Base-by-base conservation (phyloP, 2,329 filamentous ascomycete genomes). In the Epichloe gansuensis region DNA sequence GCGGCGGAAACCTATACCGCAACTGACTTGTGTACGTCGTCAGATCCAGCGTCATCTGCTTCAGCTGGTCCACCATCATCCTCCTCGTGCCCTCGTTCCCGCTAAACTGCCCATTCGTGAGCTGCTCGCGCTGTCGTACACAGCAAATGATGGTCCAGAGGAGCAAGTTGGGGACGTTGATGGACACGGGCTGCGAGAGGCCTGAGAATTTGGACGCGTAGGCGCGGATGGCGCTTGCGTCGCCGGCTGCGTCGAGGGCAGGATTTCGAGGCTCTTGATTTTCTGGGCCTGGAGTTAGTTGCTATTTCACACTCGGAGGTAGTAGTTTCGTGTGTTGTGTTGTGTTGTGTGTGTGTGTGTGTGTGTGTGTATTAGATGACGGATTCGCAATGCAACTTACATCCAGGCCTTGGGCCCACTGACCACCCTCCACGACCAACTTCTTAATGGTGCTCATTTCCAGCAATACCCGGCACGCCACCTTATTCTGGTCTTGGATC, bases 1-100 rank as follows among this genome's bases (percentile, higher is more conserved):
- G 80, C 39, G 88, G 86, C 49, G 89, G 88, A 71, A 97, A 79
- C 63, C 93, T 83, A 71, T 95, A 97, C 64, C 88, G 83, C 64
- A 97, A 82, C 76, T 95, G 82, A 53, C 90, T 91, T 15, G 90
- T 91, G 73, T 95, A 97, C 13, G 93, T 86, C 74, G 93, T 95
- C 62, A 96, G 70, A 69, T 97, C 91, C 67, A 90, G 83, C 41
- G 88, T 90, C 72, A 87, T 88, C 67, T 86, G 81, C 71, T 86
- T 80, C 63, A 94, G 73, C 62, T 85, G 77, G 54, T 85, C 82
- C 50, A 85, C 82, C 69, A 89, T 78, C 67, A 74, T 71, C 65
- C 71, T 75, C 63, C 77, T 75, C 58, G 76, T 85, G 52, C 78
- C 78, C 63, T 83, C 81, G 67, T 85, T 85, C 57, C 81, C 85